Base-by-base conservation (phyloP, 2,329 filamentous ascomycete genomes). In the Neurospora crassa region DNA sequence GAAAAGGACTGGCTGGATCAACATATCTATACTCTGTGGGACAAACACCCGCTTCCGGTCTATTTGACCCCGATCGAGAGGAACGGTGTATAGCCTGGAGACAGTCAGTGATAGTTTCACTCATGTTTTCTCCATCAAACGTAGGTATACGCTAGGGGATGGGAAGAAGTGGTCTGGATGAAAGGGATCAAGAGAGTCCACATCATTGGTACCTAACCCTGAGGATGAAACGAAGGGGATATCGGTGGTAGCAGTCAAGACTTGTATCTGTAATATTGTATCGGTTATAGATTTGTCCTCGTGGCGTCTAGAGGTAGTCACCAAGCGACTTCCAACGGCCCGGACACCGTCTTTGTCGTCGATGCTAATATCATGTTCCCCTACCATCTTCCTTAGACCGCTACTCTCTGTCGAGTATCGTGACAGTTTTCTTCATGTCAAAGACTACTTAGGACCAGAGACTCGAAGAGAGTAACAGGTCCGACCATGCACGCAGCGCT, bases 21-120 rank as follows among this genome's bases (percentile, higher is more conserved):
- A 70, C 76, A 74, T 68, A 75, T 75, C 40, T 79, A 76, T 68
- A 14, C 74, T 2, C 74, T 81, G 68, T 81, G 79, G 79, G 69
- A 77, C 12, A 81, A 80, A 70, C 73, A 53, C 2, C 74, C 76
- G 29, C 71, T 80, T 53, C 76, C 76, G 37, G 78, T 80, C n/a
- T 70, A 76, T 69, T 69, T 80, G 68, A 79, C 72, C 37, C 75
- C 76, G 67, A 45, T 72, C 1, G 40, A 67, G 1, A 70, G 47
- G 47, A 18, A 34, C 16, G 24, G 14, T 63, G 24, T 34, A 34
- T 63, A 63, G 29, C 53, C 18, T 29, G 24, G 14, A 63, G 53
- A 4, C 14, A 5, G 24, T 34, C 43, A 47, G 43, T 11, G n/a
- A 12, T 47, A 11, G 11, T 24, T 5, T 47, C 11, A 24, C 43